phyloP scores from a whole-genome alignment of 257 asterid species.

The Handroanthus guayacan region DNA sequence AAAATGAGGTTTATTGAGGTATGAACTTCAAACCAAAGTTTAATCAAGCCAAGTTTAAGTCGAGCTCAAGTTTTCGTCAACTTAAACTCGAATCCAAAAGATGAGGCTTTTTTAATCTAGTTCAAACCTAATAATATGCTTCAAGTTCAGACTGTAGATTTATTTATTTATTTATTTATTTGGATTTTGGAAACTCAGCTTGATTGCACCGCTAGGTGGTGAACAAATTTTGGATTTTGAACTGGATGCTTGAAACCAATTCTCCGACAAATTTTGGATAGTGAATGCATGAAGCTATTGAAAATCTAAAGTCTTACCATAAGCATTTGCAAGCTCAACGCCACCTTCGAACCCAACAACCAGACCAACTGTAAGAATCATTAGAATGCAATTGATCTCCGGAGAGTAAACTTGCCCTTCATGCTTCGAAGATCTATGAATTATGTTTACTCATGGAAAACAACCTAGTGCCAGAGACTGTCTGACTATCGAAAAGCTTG shows the following conservation, averaged over 20 bases:
- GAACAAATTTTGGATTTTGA: neutral
- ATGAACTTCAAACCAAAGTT: too few relatives aligned
- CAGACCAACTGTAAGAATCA: constrained; percentile 55
- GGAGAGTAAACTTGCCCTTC: constrained; percentile 83
- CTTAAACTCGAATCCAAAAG: too few relatives aligned
- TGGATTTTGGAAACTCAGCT: too few relatives aligned
- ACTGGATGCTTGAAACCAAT: too few relatives aligned
- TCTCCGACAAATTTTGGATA: neutral
- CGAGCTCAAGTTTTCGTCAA: too few relatives aligned
- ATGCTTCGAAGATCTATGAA: constrained; percentile 69
- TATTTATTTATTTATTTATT: too few relatives aligned
- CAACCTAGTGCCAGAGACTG: constrained; percentile 72
- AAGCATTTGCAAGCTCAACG: constrained; percentile 67
- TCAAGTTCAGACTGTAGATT: too few relatives aligned
- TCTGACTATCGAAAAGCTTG: constrained; percentile 68
- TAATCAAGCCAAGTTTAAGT: too few relatives aligned
- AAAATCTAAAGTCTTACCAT: constrained; percentile 51
- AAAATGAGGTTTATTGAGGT: too few relatives aligned
- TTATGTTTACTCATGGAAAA: constrained; percentile 70
- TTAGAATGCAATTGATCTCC: constrained; percentile 59
- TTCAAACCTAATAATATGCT: too few relatives aligned
- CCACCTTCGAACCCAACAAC: constrained; percentile 62
- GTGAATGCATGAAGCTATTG: neutral
- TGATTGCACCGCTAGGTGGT: too few relatives aligned
- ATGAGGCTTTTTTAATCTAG: too few relatives aligned